These are phyloP conservation scores for Chimonanthus salicifolius DNA, from an alignment of 164 flowering plant species.

Conservation along the genomic window DNA sequence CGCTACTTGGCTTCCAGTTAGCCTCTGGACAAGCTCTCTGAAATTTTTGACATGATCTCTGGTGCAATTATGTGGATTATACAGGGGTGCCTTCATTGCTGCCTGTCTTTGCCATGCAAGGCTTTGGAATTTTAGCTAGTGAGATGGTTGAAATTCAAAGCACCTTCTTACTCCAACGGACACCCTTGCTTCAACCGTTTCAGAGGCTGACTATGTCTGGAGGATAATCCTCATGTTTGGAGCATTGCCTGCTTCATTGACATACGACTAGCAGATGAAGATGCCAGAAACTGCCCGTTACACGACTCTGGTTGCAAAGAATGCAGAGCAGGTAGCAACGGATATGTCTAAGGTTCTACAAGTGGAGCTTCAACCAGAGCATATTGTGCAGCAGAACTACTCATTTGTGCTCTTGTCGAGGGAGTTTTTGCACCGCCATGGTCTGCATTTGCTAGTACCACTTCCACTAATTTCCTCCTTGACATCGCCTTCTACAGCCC, in stretches of 20 bases:
- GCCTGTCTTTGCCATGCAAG: too few species aligned
- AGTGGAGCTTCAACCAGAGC: slow-evolving; percentile 8
- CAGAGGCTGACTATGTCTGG: too few species aligned
- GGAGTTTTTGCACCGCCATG: slow-evolving; percentile 13
- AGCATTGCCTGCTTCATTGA: too few species aligned
- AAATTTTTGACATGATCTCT: slow-evolving; percentile 80
- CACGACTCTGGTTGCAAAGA: slow-evolving; percentile 79
- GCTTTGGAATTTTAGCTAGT: too few species aligned
- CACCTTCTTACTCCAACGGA: too few species aligned
- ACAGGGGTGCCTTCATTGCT: slow-evolving; percentile 14
- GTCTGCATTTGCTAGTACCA: slow-evolving; percentile 13
- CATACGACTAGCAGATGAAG: slow-evolving; percentile 18
- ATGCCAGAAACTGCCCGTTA: slow-evolving; percentile 89
- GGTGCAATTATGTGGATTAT: slow-evolving; percentile 91
- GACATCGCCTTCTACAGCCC: too few species aligned
- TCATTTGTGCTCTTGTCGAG: slow-evolving; percentile 7
- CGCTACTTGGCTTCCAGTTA: slow-evolving; percentile 64
- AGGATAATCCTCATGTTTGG: too few species aligned
- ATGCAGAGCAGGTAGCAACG: slow-evolving; percentile 51
- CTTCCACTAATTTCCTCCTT: slow-evolving; percentile 11
- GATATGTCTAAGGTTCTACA: slow-evolving; percentile 16
- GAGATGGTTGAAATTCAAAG: too few species aligned
- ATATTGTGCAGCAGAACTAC: not conserved
- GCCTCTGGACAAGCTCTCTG: slow-evolving; percentile 76
- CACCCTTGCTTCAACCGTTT: too few species aligned